A percentile compares a stretch with the other conserved stretches of the same genome.
Evolutionary conservation across 169 alveolate genomes (phyloP).

Genomic region (Plasmodium ovale): DNA sequence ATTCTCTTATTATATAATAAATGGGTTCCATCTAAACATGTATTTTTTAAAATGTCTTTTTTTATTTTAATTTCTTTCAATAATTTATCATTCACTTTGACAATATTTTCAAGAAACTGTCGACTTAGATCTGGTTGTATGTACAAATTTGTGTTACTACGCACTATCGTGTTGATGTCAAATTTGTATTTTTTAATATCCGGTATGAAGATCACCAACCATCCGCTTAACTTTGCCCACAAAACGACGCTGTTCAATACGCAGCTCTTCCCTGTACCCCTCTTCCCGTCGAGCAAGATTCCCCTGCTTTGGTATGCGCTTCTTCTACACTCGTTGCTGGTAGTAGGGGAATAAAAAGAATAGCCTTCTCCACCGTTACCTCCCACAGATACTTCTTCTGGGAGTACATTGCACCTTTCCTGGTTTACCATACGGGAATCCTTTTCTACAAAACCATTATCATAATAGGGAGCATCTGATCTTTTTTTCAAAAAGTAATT

Average conservation of each 20-base stretch:
- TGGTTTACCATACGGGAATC: background rate
- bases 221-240: constrained; percentile 85
- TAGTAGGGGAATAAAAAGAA: too few species aligned
- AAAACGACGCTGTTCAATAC: constrained; percentile 81
- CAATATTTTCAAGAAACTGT: constrained; percentile 80
- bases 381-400: too few species aligned
- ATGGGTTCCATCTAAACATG: constrained; percentile 85
- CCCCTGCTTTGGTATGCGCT: constrained; percentile 34
- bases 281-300: constrained; percentile 82
- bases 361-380: too few species aligned
- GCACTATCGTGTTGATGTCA: constrained; percentile 83
- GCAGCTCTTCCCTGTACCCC: constrained; percentile 88
- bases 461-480: background rate
- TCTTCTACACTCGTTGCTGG: background rate
- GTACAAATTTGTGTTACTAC: constrained; percentile 85
- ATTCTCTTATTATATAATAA: constrained; percentile 79
- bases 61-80: constrained; percentile 72
- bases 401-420: background rate
- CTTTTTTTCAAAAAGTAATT: constrained; percentile 29
- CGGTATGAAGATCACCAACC: constrained; percentile 86
- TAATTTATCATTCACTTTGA: constrained; percentile 76
- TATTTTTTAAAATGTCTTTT: constrained; percentile 64
- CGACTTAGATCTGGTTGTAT: constrained; percentile 87
- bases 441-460: background rate
- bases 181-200: constrained; percentile 80